Conservation (phyloP, 164 flowering plant genomes). For the Litsea cubeba region DNA sequence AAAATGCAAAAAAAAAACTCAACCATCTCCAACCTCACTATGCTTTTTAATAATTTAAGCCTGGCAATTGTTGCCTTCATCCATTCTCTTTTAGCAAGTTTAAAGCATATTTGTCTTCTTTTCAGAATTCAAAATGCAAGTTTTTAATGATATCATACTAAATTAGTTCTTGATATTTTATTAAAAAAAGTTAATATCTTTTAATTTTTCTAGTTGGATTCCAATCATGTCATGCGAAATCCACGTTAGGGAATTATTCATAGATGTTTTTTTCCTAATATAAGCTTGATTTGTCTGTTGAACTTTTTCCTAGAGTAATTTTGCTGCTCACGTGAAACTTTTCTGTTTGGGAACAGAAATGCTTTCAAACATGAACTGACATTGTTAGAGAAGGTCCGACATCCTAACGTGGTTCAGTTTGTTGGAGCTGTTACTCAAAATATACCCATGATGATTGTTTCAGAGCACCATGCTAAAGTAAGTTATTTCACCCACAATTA, state of each 20-base stretch:
- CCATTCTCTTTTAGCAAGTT: too few relatives aligned
- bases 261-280: background rate
- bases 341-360: constrained; percentile 37
- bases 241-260: background rate
- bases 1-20: too few relatives aligned
- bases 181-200: too few relatives aligned
- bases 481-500: constrained; percentile 4
- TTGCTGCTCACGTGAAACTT: background rate
- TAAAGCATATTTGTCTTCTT: too few relatives aligned
- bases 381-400: constrained; percentile 75
- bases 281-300: background rate
- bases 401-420: constrained; percentile 96
- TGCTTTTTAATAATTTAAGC: too few relatives aligned
- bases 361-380: constrained; percentile 73
- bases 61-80: too few relatives aligned
- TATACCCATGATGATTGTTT: constrained; percentile 94
- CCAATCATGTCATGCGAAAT: background rate
- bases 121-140: too few relatives aligned
- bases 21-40: too few relatives aligned
- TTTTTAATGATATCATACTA: too few relatives aligned
- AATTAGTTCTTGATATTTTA: background rate
- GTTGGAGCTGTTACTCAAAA: constrained; percentile 99
- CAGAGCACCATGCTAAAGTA: constrained; percentile 85
- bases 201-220: background rate
- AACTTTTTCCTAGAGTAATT: background rate